Percentiles rank a stretch among this genome's conserved stretches.
Evolutionary conservation across 192 early-diverging fungal genomes (phyloP).

Genomic region (Chytriomyces sp.): DNA sequence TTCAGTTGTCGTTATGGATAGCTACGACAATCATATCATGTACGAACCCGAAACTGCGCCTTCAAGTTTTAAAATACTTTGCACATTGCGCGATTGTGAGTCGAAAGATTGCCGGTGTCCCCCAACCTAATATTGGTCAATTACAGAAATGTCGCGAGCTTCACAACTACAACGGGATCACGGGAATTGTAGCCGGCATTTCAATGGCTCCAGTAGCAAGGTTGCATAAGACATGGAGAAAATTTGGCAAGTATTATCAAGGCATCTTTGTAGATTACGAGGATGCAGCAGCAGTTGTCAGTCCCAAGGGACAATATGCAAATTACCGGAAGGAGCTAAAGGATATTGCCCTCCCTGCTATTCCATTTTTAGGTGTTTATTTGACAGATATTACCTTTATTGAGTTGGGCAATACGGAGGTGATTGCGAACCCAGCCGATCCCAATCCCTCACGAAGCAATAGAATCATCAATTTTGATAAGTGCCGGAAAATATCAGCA

Average conservation of each 20-base stretch:
- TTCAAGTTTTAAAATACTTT: constrained; percentile 47
- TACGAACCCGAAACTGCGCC: constrained; percentile 44
- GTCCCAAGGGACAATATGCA: constrained; percentile 59
- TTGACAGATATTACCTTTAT: constrained; percentile 59
- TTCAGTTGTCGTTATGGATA: constrained; percentile 49
- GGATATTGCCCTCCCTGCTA: constrained; percentile 46
- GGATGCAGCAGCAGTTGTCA: constrained; percentile 43
- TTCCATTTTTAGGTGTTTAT: constrained; percentile 62
- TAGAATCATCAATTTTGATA: constrained; percentile 63
- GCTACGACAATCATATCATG: constrained; percentile 43
- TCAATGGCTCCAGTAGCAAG: constrained; percentile 58
- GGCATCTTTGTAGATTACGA: constrained; percentile 48
- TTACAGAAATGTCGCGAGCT: constrained; percentile 55
- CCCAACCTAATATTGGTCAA: background rate
- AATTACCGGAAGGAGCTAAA: constrained; percentile 61
- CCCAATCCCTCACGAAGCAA: background rate
- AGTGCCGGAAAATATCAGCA: constrained; percentile 51
- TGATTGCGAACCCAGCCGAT: constrained; percentile 44
- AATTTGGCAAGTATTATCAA: constrained; percentile 37
- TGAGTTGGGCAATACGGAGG: constrained; percentile 46
- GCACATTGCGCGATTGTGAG: constrained; percentile 48
- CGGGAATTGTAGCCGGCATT: constrained; percentile 55
- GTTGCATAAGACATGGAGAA: constrained; percentile 58
- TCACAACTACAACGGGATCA: constrained; percentile 62
- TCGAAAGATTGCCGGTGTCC: background rate